A percentile compares a stretch with the other conserved stretches of the same genome.
Conservation (phyloP, 176 grass and related monocot species). For the Oryza nivara region DNA sequence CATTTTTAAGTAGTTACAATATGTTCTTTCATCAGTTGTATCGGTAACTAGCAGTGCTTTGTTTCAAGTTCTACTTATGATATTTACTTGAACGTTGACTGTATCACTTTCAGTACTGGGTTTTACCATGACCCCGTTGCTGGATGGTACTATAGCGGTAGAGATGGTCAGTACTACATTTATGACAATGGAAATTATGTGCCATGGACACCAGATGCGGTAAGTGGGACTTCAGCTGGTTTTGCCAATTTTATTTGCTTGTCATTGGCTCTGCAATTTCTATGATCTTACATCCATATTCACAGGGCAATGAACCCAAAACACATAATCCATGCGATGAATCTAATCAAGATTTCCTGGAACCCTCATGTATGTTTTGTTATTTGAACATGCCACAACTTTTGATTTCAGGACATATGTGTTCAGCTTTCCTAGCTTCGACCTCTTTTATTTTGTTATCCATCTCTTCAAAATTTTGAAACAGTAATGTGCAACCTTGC, state of each 20-base stretch:
- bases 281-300: constrained; percentile 40
- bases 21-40: not conserved
- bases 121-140: constrained; percentile 85
- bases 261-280: not conserved
- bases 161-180: constrained; percentile 70
- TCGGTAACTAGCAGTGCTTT: not conserved
- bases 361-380: constrained; percentile 48
- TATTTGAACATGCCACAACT: constrained; percentile 2
- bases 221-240: constrained; percentile 22
- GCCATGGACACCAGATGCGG: constrained; percentile 40
- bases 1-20: not conserved
- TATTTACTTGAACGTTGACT: constrained; percentile 28
- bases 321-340: constrained; percentile 36
- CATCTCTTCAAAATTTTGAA: constrained; percentile 27
- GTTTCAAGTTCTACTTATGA: not conserved
- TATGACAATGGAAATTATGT: constrained; percentile 69
- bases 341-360: constrained; percentile 32
- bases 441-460: not conserved
- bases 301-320: constrained; percentile 45
- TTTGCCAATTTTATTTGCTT: constrained; percentile 24
- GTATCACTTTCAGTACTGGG: constrained; percentile 65
- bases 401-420: constrained; percentile 17
- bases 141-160: constrained; percentile 87
- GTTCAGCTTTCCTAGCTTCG: not conserved
- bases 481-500: not conserved